phyloP scores from a whole-genome alignment of 441 rosid genomes.

The Pelargonium fulgidum region DNA sequence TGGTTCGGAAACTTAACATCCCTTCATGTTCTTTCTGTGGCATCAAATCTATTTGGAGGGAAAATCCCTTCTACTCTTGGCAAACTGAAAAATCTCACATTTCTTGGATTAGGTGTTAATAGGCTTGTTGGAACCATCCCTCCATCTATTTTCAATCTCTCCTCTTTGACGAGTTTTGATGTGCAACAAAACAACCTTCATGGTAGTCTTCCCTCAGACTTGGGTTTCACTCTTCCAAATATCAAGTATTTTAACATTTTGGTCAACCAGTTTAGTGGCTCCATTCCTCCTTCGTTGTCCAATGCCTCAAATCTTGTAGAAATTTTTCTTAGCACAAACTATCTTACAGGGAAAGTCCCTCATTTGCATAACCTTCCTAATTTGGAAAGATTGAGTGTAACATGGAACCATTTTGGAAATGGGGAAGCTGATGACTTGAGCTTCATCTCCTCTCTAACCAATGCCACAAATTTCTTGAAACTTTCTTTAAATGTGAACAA shows the following conservation, averaged over 20 bases:
- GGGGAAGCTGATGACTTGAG: constrained; percentile 16
- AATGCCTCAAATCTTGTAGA: constrained; percentile 18
- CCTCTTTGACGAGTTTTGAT: background rate
- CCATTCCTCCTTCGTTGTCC: constrained; percentile 22
- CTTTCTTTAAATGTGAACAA: background rate
- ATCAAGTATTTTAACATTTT: background rate
- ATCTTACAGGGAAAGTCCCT: constrained; percentile 14
- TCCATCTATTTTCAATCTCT: constrained; percentile 23
- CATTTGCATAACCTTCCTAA: constrained; percentile 2
- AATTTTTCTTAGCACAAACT: background rate
- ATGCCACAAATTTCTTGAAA: background rate
- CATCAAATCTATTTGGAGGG: background rate
- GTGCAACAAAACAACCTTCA: constrained; percentile 9
- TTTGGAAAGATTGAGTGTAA: background rate
- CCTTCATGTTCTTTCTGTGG: background rate
- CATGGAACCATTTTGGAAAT: constrained; percentile 17
- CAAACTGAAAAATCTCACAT: background rate
- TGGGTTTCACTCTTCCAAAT: constrained; percentile 19
- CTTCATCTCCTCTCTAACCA: constrained; percentile 25
- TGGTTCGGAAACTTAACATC: constrained; percentile 24
- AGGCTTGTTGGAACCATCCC: constrained; percentile 22
- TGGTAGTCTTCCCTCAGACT: constrained; percentile 21
- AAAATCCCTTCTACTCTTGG: constrained; percentile 17
- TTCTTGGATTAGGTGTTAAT: background rate
- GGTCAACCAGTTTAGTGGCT: constrained; percentile 5